Percentiles rank a stretch among this genome's conserved stretches.
These are phyloP conservation scores for Ambrosia artemisiifolia DNA, from an alignment of 129 eudicot species.

Conservation along the genomic window DNA sequence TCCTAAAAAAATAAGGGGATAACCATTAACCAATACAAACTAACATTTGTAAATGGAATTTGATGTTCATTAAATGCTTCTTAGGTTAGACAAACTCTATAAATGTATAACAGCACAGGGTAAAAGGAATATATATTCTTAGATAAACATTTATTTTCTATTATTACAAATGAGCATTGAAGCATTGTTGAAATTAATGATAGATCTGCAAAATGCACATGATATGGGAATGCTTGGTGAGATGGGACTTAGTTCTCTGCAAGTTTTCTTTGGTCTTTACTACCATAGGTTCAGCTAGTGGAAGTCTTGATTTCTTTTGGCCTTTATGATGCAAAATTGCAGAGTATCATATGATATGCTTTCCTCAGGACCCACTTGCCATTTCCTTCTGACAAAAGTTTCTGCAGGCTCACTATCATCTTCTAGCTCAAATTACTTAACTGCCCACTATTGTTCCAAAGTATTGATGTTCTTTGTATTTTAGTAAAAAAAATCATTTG, in stretches of 20 bases:
- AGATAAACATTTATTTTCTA: background rate
- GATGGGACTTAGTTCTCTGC: slow-evolving; percentile 22
- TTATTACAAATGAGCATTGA: background rate
- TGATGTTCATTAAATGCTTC: background rate
- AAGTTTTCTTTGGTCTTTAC: slow-evolving; percentile 23
- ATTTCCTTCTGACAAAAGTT: slow-evolving; percentile 8
- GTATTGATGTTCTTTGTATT: slow-evolving; percentile 6
- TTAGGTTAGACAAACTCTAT: background rate
- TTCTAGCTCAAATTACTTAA: slow-evolving; percentile 22
- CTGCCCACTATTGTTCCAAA: slow-evolving; percentile 18
- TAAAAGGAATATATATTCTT: background rate
- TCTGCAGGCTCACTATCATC: slow-evolving; percentile 22
- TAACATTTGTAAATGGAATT: background rate
- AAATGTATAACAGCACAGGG: background rate
- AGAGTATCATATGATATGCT: slow-evolving; percentile 21
- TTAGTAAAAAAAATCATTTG: background rate
- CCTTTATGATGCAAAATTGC: slow-evolving; percentile 17
- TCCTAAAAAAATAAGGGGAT: background rate
- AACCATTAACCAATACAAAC: background rate
- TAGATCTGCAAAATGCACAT: slow-evolving; percentile 24
- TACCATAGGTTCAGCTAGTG: slow-evolving; percentile 13
- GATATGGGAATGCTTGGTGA: slow-evolving; percentile 27
- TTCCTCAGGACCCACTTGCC: slow-evolving; percentile 29
- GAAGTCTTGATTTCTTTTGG: slow-evolving; percentile 13
- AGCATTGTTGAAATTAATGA: slow-evolving; percentile 6